Percentiles rank a stretch among this genome's conserved stretches.
These are phyloP conservation scores for Corchorus olitorius DNA, from an alignment of 345 rosid genomes.

Conservation along the genomic window DNA sequence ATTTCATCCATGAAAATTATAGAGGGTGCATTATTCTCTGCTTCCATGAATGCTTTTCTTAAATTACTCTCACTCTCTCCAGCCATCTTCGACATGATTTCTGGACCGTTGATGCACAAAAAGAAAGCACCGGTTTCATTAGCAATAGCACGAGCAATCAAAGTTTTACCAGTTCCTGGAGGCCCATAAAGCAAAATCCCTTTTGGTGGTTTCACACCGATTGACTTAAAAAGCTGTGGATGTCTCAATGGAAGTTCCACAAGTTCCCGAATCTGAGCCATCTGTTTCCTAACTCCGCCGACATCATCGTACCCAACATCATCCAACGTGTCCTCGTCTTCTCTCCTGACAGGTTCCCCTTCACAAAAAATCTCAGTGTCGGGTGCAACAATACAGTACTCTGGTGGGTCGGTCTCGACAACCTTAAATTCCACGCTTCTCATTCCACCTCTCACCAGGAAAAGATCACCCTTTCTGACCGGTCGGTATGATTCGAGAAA, in stretches of 20 bases:
- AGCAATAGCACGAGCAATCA: constrained; percentile 68
- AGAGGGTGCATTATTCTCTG: constrained; percentile 84
- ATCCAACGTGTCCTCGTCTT: constrained; percentile 88
- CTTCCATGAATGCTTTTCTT: constrained; percentile 94
- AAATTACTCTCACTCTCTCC: constrained; percentile 99
- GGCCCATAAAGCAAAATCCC: no score
- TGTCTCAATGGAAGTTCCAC: constrained; percentile 96
- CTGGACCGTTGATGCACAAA: constrained; percentile 79
- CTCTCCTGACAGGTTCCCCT: constrained; percentile 90
- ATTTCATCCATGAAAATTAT: no score
- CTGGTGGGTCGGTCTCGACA: constrained; percentile 84
- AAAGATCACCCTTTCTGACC: constrained; percentile 40
- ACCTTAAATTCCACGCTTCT: constrained; percentile 92
- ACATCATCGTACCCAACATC: constrained; percentile 98
- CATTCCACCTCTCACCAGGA: constrained; percentile 90
- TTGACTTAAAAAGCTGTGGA: constrained; percentile 91
- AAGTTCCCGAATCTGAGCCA: constrained; percentile 96
- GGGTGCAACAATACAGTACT: constrained; percentile 94
- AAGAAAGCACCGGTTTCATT: constrained; percentile 97
- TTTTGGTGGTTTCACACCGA: constrained; percentile 98
- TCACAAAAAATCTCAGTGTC: constrained; percentile 98
- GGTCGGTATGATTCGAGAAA: constrained; percentile 96
- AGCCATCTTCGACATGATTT: constrained; percentile 51
- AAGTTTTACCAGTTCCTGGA: no score
- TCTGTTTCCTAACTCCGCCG: constrained; percentile 97